Base-by-base conservation (phyloP, 306 rosid species). In the Alnus rubra region DNA sequence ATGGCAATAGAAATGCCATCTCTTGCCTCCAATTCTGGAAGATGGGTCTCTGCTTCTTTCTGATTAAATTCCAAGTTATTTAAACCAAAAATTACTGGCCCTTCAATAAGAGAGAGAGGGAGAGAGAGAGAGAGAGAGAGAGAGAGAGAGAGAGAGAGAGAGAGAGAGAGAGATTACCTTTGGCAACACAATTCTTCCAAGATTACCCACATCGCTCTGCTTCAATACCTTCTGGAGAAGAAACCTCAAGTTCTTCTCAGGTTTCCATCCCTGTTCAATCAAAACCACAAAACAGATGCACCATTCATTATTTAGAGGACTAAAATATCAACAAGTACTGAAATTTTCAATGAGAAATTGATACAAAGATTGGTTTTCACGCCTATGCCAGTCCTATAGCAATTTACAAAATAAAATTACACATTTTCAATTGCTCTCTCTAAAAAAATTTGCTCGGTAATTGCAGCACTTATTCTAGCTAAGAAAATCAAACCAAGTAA, bases 41-140 rank as follows among this genome's bases (percentile, higher is more conserved):
- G 89, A 87, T 95, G 97, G 10, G 91, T 93, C 87, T 95, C 99
- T 60, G 99, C 98, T 84, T 95, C 99, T 79, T 95, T 95, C 99
- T 95, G 85, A 69, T 42, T 74, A 80, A 18, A 18, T 62, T 11
- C 69, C 73, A 30, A 39, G 37, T n/a, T 63, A 6, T 23, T 18
- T 0, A 60, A 69, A 23, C 11, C 9, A 56, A 49, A 28, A 16
- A 7, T 33, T 67, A 12, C 23, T 10, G 50, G 49, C 10, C 16
- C 73, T 12, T 1, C 14, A 49, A 1, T 3, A 18, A 49, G 49
- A 53, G 45, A 44, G 30, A 47, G 23, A 69, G 67, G 45, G 12
- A 13, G 4, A 16, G 16, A 5, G 37, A 28, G n/a, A n/a, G n/a
- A n/a, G 8, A 13, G 45, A 62, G 51, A 18, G 0, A 70, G 53